These are phyloP conservation scores for Stagonosporopsis chrysanthemi DNA, from an alignment of 2,329 filamentous ascomycete species.

Conservation along the genomic window DNA sequence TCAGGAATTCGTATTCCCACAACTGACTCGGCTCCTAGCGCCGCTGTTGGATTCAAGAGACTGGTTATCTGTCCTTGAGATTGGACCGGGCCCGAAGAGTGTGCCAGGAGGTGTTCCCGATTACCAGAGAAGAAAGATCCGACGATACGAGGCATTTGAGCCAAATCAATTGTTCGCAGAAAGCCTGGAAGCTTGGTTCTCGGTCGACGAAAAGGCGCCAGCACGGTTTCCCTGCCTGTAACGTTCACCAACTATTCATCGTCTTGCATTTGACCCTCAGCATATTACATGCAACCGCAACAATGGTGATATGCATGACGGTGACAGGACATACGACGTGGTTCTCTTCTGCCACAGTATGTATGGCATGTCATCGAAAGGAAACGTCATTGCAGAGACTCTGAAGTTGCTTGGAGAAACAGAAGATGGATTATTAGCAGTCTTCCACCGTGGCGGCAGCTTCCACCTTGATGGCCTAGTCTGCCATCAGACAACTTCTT, in stretches of 20 bases:
- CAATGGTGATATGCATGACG: not conserved
- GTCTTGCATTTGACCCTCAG: not conserved
- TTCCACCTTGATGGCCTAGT: not conserved
- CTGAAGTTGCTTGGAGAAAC: slow-evolving; percentile 56
- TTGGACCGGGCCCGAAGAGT: slow-evolving; percentile 65
- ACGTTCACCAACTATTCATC: not conserved
- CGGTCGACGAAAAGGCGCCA: not conserved
- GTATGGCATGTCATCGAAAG: slow-evolving; percentile 65
- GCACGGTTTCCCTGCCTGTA: not conserved
- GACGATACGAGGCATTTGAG: slow-evolving; percentile 63
- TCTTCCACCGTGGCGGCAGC: not conserved
- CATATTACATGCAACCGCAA: not conserved
- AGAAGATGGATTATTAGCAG: not conserved
- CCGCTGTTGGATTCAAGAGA: slow-evolving; percentile 53
- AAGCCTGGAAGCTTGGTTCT: slow-evolving; percentile 1
- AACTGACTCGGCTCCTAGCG: slow-evolving; percentile 54
- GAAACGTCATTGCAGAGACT: slow-evolving; percentile 55
- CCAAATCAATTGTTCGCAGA: slow-evolving; percentile 58
- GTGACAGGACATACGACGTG: slow-evolving; percentile 58
- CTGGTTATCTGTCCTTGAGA: slow-evolving; percentile 63
- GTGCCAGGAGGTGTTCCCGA: slow-evolving; percentile 60
- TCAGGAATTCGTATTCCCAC: slow-evolving; percentile 61
- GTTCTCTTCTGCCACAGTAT: slow-evolving; percentile 70
- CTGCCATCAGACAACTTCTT: not conserved
- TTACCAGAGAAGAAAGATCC: slow-evolving; percentile 54